Base-by-base conservation (phyloP, 2,329 filamentous ascomycete species). In the Scorias spongiosa region DNA sequence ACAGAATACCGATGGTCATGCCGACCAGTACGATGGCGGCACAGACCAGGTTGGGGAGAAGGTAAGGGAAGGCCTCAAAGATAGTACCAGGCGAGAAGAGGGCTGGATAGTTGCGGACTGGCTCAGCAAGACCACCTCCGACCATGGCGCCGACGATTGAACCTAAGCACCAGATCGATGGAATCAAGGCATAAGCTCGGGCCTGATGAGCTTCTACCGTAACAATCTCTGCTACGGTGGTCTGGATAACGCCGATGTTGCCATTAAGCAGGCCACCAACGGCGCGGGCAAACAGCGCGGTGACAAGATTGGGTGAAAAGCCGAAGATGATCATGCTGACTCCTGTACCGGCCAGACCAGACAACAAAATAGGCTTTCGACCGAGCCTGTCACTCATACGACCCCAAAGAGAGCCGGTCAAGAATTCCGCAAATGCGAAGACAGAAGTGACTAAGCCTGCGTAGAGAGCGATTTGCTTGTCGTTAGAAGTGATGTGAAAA, bases 141-240 rank as follows among this genome's bases (percentile, higher is more conserved):
- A 96, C 82, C 60, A 84, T 83, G 40, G 89, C 88, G 29, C 91
- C 91, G 53, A 95, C 72, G 55, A 96, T 94, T 26, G 89, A 94
- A 71, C 91, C 91, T 57, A 98, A 74, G 60, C 88, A 95, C 91
- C 91, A 98, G 20, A 96, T 85, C 60, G 94, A 86, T 6, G 91
- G 91, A 87, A 98, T 95, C 53, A 96, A 88, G 10, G 89, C 86
- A 66, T 93, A 98, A 41, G 89, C 91, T 54, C 85, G 84, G 53
- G 88, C 83, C 63, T 96, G 88, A 61, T 96, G 87, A 62, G 89
- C 83, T 65, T 94, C 93, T 47, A 84, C 81, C 3, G 85, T 94
- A 20, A 96, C 82, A 47, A 98, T 73, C 63, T 98, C 91, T 14
- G 86, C 86, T 32, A 98, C 87, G 0, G 89, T 96, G 5, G 89